These are phyloP conservation scores for Phytophthora pseudosyringae DNA, from an alignment of 352 stramenopile species.

Conservation along the genomic window DNA sequence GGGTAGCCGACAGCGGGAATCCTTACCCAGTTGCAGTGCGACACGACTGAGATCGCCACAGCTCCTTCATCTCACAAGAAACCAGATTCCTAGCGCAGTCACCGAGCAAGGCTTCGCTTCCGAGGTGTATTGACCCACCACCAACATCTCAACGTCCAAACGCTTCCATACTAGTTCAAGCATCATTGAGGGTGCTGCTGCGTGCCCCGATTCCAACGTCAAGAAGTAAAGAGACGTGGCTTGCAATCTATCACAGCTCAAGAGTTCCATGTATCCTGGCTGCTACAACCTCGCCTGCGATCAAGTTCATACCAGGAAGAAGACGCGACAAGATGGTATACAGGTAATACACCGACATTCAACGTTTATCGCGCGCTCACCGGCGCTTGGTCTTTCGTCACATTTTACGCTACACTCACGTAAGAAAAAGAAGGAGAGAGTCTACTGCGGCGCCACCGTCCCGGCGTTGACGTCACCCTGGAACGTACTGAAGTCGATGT, in stretches of 20 bases:
- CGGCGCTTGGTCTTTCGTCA: conserved; percentile 40
- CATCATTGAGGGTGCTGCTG: no score
- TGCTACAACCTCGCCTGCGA: not conserved
- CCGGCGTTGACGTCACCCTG: conserved; percentile 14
- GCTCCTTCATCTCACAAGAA: no score
- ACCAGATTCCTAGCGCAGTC: no score
- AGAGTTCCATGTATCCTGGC: conserved; percentile 3
- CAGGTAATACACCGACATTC: conserved; percentile 33
- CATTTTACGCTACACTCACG: conserved; percentile 44
- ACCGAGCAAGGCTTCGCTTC: no score
- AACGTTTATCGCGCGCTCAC: conserved; percentile 36
- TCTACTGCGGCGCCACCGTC: conserved; percentile 37
- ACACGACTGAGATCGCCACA: no score
- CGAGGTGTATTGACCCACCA: no score
- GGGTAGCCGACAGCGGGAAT: no score
- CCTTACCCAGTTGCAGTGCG: no score
- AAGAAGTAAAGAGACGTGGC: not conserved
- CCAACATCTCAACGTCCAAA: no score
- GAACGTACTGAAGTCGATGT: conserved; percentile 34
- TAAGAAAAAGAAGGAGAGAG: conserved; percentile 23
- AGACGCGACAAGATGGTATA: conserved; percentile 9
- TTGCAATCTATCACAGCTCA: conserved; percentile 1
- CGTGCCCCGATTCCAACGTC: no score
- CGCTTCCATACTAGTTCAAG: no score
- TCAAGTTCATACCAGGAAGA: conserved; percentile 13